Evolutionary conservation across 1,139 yeast species (phyloP).

Genomic region (Suzukiozyma palmioleophila): DNA sequence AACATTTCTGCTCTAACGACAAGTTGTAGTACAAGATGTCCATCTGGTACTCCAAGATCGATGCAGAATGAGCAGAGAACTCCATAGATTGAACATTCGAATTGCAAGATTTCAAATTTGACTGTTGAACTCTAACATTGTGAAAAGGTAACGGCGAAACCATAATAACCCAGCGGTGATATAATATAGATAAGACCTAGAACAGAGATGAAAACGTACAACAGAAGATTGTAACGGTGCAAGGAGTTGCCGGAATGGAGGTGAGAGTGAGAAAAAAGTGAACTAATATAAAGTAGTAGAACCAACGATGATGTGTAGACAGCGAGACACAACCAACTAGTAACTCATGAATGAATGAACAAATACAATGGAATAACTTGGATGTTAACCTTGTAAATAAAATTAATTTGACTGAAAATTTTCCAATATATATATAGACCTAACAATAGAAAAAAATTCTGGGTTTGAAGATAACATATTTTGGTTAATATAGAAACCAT

Average conservation of each 20-base stretch:
- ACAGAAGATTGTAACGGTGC: no score
- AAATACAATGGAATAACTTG: no score
- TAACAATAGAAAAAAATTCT: neutral
- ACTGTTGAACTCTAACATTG: conserved; percentile 29
- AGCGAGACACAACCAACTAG: neutral
- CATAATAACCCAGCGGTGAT: neutral
- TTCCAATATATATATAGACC: neutral
- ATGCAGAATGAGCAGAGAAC: conserved; percentile 35
- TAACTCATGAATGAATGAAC: neutral
- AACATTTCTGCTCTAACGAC: conserved; percentile 27
- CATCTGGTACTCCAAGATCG: conserved; percentile 36
- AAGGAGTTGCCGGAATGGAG: no score
- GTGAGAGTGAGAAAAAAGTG: no score
- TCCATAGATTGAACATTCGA: conserved; percentile 36
- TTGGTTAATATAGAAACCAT: conserved; percentile 1
- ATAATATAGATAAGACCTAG: no score
- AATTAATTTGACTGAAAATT: neutral
- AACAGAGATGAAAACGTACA: no score
- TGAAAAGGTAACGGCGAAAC: conserved; percentile 35
- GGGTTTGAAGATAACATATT: neutral
- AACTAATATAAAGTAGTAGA: no score
- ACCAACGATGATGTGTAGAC: no score
- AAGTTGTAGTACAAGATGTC: conserved; percentile 40
- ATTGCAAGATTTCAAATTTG: conserved; percentile 31
- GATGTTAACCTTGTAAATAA: no score